A percentile compares a stretch with the other conserved stretches of the same genome.
Conservation (phyloP, 2,329 filamentous ascomycete species). For the Cryphonectria carpinicola region DNA sequence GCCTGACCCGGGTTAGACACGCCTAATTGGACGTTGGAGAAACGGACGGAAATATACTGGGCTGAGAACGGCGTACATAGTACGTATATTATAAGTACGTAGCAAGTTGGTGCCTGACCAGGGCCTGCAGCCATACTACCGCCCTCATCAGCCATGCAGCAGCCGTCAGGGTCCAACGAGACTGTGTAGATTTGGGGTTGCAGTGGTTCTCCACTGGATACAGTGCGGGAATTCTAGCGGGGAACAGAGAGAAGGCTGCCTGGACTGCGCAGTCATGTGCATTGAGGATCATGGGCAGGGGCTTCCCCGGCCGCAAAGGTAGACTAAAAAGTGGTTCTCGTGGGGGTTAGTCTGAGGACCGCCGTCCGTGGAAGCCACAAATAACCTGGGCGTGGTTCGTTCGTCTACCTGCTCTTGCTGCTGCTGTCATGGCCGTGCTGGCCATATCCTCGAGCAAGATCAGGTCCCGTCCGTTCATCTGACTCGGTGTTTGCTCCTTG, state of each 20-base stretch:
- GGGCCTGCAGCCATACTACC: constrained; percentile 13
- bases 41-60: constrained; percentile 1
- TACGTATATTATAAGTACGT: not conserved
- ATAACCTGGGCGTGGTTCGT: not conserved
- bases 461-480: not conserved
- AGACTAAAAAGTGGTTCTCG: constrained; percentile 25
- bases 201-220: constrained; percentile 13
- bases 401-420: not conserved
- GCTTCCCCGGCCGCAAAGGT: constrained; percentile 14
- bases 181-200: constrained; percentile 13
- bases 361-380: constrained; percentile 11
- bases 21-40: constrained; percentile 16
- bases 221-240: constrained; percentile 24
- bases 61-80: constrained; percentile 18
- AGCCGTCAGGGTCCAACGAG: not conserved
- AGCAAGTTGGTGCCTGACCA: constrained; percentile 5
- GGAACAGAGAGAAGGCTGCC: constrained; percentile 9
- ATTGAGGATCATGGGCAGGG: constrained; percentile 20
- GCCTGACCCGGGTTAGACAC: constrained; percentile 10
- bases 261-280: constrained; percentile 19
- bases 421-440: not conserved
- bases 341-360: constrained; percentile 22
- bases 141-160: constrained; percentile 22
- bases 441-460: not conserved
- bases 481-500: not conserved